Base-by-base conservation (phyloP, 225 moss, liverwort and hornwort species). In the Physcomitrellopsis africana region DNA sequence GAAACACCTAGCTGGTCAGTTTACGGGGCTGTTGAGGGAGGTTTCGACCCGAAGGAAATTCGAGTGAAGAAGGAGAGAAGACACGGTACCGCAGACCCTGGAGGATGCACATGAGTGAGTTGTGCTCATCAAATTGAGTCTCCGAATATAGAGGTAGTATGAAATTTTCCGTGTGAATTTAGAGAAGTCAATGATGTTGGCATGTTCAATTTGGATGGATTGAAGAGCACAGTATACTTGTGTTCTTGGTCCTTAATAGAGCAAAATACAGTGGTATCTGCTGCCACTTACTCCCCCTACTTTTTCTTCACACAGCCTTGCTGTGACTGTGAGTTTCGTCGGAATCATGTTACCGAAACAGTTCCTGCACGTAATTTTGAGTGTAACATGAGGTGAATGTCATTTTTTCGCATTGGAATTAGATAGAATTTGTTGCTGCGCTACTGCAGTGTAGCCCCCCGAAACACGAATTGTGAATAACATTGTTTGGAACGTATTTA, bases 51-150 rank as follows among this genome's bases (percentile, higher is more conserved):
- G 29, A 84, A 80, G 26, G 96, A 97, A 84, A 92, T 88, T 58
- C 91, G 96, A 65, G 88, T 97, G 6, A 97, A 87, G 81, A 97
- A 97, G 75, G 94, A 92, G 82, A 92, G 96, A 78, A 87, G 90
- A 80, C 96, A 97, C 77, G 88, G 92, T 49, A 75, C 88, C 3
- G 79, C 89, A 72, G 89, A 86, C 67, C 77, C 89, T 68, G 90
- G 96, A 65, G 96, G 96, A 64, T 97, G 96, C 86, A 97, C 96
- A 62, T 97, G 79, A 91, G 32, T 60, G 61, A n/a, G 17, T 60
- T 61, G 26, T 29, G 64, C 54, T 71, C 70, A 46, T 51, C 37
- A 12, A 44, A 70, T 52, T 29, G 77, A 56, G 48, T 29, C 59
- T 63, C 32, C 7, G 32, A 37, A 5, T 37, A 1, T 37, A 37